Evolutionary conservation across 768 basidiomycete species (phyloP).

Genomic region (Lanmaoa rubissima): DNA sequence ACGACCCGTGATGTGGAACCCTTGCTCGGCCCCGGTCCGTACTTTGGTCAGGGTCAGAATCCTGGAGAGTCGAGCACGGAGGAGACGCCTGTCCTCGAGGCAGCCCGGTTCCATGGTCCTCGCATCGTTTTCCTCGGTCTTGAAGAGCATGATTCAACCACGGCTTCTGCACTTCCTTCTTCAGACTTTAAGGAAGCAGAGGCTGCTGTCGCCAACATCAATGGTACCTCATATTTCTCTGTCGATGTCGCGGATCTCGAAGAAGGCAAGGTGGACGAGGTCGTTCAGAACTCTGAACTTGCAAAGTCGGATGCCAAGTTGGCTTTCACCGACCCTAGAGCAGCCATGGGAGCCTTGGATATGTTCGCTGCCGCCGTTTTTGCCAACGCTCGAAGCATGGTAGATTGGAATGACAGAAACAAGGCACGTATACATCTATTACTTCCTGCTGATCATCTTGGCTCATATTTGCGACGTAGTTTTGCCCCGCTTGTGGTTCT

Average conservation of each 20-base stretch:
- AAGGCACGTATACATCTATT: conserved; percentile 46
- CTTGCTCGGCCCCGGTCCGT: conserved; percentile 65
- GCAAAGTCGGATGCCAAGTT: conserved; percentile 40
- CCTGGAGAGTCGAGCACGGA: conserved; percentile 31
- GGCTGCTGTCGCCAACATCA: conserved; percentile 52
- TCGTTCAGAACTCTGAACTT: conserved; percentile 39
- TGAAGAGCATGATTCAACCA: conserved; percentile 51
- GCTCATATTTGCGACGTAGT: conserved; percentile 43
- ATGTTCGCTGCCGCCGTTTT: conserved; percentile 71
- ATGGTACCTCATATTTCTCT: conserved; percentile 86
- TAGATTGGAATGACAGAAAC: conserved; percentile 93
- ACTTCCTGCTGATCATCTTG: neutral
- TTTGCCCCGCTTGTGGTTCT: conserved; percentile 86
- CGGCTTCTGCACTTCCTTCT: conserved; percentile 55
- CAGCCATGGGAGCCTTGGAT: conserved; percentile 55
- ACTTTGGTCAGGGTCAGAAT: conserved; percentile 66
- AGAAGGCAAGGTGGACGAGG: conserved; percentile 40
- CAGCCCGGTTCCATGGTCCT: conserved; percentile 56
- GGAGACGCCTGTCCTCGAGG: conserved; percentile 42
- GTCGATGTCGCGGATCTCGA: conserved; percentile 65
- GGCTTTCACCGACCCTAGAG: conserved; percentile 66
- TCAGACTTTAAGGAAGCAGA: conserved; percentile 61
- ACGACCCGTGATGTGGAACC: conserved; percentile 59
- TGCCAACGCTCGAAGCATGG: conserved; percentile 73
- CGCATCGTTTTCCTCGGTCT: conserved; percentile 80